Percentiles rank a stretch among this genome's conserved stretches.
These are phyloP conservation scores for Hibiscus trionum DNA, from an alignment of 345 rosid genomes.

Conservation along the genomic window DNA sequence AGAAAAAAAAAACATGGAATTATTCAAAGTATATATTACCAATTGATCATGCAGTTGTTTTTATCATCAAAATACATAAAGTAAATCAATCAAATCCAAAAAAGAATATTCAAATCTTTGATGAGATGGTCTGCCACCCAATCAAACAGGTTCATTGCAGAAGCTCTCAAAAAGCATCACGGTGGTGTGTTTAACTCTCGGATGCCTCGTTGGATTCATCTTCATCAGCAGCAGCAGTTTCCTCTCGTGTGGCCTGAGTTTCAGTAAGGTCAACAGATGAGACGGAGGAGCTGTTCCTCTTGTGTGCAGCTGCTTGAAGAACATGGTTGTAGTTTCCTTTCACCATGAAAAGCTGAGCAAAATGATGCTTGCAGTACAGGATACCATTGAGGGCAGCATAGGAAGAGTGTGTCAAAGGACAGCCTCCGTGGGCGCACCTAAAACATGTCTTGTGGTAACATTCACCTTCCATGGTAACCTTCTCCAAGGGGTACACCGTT, in stretches of 20 bases:
- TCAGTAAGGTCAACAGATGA: slow-evolving; percentile 44
- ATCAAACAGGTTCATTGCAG: not conserved
- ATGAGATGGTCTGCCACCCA: not conserved
- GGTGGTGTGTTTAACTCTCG: slow-evolving; percentile 1
- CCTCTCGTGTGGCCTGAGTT: slow-evolving; percentile 16
- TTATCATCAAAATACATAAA: not conserved
- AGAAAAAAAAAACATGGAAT: not conserved
- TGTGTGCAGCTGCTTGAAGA: slow-evolving; percentile 62
- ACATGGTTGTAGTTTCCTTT: slow-evolving; percentile 88
- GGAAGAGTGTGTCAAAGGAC: slow-evolving; percentile 84
- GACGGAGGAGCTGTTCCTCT: slow-evolving; percentile 42
- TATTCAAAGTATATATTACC: not conserved
- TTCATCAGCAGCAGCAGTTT: slow-evolving; percentile 1
- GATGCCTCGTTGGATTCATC: slow-evolving; percentile 11
- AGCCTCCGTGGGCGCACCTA: slow-evolving; percentile 92
- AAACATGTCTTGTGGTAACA: slow-evolving; percentile 95
- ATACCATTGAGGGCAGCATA: slow-evolving; percentile 91
- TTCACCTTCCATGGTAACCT: slow-evolving; percentile 93
- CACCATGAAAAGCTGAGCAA: slow-evolving; percentile 90
- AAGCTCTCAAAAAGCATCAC: not conserved
- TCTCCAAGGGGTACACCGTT: slow-evolving; percentile 90
- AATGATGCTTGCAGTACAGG: slow-evolving; percentile 94
- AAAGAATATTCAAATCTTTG: not conserved
- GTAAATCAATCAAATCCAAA: not conserved
- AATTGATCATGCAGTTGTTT: not conserved